Evolutionary conservation across 1,139 yeast species (phyloP).

Genomic region (Blastobotrys malaysiensis): DNA sequence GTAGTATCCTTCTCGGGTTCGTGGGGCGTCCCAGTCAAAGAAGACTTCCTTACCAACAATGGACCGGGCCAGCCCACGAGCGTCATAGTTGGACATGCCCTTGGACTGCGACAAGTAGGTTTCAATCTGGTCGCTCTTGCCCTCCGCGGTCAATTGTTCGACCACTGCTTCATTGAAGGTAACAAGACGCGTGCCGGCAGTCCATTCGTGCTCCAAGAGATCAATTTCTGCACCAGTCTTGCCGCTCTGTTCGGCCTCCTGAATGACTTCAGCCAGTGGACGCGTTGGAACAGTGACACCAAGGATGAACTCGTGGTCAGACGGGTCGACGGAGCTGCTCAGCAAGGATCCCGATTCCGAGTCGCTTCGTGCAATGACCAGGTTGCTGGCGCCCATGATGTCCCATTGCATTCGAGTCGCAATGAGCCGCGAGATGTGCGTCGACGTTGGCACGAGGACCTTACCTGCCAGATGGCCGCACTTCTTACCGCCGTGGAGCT

Average conservation of each 20-base stretch:
- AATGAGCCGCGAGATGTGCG: constrained; percentile 49
- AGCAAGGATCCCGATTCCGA: constrained; percentile 53
- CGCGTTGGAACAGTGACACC: constrained; percentile 42
- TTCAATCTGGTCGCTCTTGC: constrained; percentile 33
- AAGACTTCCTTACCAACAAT: constrained; percentile 31
- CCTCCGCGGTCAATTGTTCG: constrained; percentile 28
- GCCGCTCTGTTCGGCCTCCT: constrained; percentile 41
- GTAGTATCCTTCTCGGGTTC: constrained; percentile 54
- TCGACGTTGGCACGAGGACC: constrained; percentile 56
- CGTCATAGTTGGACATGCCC: constrained; percentile 33
- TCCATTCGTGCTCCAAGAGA: constrained; percentile 43
- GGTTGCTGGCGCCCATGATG: constrained; percentile 54
- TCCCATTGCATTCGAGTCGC: constrained; percentile 65
- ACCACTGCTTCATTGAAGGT: constrained; percentile 49
- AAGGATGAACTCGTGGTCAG: constrained; percentile 50
- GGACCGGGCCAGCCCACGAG: constrained; percentile 33
- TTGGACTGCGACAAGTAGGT: constrained; percentile 27
- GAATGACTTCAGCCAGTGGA: constrained; percentile 45
- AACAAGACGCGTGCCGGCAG: constrained; percentile 36
- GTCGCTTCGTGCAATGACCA: constrained; percentile 57
- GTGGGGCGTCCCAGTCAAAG: constrained; percentile 56
- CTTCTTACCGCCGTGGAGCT: constrained; percentile 59
- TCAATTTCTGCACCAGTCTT: constrained; percentile 34
- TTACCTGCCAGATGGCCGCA: constrained; percentile 64
- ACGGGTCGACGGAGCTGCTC: constrained; percentile 50